Evolutionary conservation across 352 stramenopile genomes (phyloP), one percentile per base, ranked within the genome.

Genomic region (Phytopythium sindhum): DNA sequence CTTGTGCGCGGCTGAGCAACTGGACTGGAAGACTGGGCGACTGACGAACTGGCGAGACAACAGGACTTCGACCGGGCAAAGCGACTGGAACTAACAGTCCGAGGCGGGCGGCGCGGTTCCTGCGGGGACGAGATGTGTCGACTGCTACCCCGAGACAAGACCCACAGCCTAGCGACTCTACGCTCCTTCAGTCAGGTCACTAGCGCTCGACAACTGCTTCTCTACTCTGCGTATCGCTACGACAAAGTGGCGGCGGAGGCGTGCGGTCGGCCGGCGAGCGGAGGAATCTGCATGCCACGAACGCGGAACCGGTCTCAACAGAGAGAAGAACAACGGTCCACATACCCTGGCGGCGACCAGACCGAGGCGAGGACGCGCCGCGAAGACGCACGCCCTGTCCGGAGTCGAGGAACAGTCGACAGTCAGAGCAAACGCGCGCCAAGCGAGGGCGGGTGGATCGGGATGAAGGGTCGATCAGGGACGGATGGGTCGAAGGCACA

Each of bases 221-320:
- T 10, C 44, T 50, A 50, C 44, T 24, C 44, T 28, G n/a, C 19
- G 6, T 24, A 9, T 47, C 31, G 31, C 31, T 45, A 21, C 2
- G 14, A 7, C 14, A 23, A 12, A 45, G 17, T 15, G 39, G 17
- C 12, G 39, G 42, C 15, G 42, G 31, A 15, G 44, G 44, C 44
- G 44, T 8, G 21, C 14, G 7, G n/a, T 15, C 23, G n/a, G 5
- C 0, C 45, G 45, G 31, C 1, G 4, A 6, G 19, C 7, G 10
- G 31, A 35, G 31, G 31, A 1, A 57, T 57, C 51, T 57, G 51
- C 51, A 57, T 44, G 29, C 51, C 51, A 57, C 51, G 51, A 57
- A 28, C 51, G 51, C 26, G 48, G 26, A 23, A 19, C 26, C 4
- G 50, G 14, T 5, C n/a, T 8, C 10, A 14, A 15, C 9, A 44